phyloP scores from a whole-genome alignment of 208 protist species.

The Vickermania ingenoplastis region DNA sequence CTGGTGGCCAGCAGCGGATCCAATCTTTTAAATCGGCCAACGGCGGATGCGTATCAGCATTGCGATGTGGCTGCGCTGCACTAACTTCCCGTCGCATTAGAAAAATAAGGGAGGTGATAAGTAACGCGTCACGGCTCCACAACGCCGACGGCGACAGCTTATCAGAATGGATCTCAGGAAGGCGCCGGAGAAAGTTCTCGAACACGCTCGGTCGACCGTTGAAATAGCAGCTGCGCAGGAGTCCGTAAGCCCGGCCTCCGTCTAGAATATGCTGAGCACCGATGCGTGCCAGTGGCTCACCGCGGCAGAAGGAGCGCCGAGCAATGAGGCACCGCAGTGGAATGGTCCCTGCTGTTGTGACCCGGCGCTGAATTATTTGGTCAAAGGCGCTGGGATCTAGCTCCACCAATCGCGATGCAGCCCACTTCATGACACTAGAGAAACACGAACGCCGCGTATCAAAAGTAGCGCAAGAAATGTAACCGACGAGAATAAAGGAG shows the following conservation, averaged over 20 bases:
- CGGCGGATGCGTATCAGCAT: too few relatives aligned
- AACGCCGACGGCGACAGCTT: conserved; percentile 1
- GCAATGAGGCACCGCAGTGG: conserved; percentile 62
- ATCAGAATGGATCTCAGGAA: background rate
- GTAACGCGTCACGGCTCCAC: conserved; percentile 41
- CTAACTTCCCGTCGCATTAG: conserved; percentile 12
- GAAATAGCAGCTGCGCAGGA: conserved; percentile 20
- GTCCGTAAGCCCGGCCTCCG: conserved; percentile 22
- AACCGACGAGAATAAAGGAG: too few relatives aligned
- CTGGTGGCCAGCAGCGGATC: background rate
- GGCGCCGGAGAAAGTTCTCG: background rate
- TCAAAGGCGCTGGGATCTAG: background rate
- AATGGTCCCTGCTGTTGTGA: background rate
- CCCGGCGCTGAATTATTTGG: background rate
- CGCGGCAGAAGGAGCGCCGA: conserved; percentile 27
- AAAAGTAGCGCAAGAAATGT: too few relatives aligned
- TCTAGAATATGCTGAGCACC: conserved; percentile 32
- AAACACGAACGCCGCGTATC: too few relatives aligned
- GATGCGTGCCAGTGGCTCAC: conserved; percentile 48
- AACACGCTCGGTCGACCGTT: too few relatives aligned
- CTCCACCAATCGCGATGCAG: background rate
- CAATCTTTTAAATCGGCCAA: too few relatives aligned
- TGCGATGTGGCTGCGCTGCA: too few relatives aligned
- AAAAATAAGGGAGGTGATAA: conserved; percentile 46
- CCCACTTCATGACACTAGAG: background rate